Percentiles rank a stretch among this genome's conserved stretches.
These are phyloP conservation scores for Chimonanthus praecox DNA, from an alignment of 164 flowering plant genomes.

Conservation along the genomic window DNA sequence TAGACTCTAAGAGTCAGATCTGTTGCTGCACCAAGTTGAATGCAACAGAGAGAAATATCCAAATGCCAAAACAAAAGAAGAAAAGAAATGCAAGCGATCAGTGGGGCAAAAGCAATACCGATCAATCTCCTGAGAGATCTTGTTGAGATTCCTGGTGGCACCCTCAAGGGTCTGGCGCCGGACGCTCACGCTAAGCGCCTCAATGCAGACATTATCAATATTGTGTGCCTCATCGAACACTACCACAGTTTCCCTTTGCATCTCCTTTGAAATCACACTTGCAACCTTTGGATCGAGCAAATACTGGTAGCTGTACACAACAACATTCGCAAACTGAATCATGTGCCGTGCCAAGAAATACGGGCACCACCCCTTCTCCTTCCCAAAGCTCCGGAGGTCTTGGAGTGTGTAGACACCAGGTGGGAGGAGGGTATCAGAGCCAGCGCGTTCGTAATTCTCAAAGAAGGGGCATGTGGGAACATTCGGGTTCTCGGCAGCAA, in stretches of 20 bases:
- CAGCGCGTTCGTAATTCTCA: constrained; percentile 70
- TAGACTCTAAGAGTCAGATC: neutral
- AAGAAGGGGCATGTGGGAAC: constrained; percentile 60
- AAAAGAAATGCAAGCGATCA: neutral
- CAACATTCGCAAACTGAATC: constrained; percentile 91
- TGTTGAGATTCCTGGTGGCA: constrained; percentile 74
- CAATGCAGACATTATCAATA: constrained; percentile 98
- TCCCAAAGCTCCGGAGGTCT: constrained; percentile 80
- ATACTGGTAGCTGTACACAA: constrained; percentile 96
- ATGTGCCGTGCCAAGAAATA: constrained; percentile 87
- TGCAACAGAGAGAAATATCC: neutral
- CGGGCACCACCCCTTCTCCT: constrained; percentile 93
- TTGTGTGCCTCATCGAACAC: constrained; percentile 99
- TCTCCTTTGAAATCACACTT: constrained; percentile 87
- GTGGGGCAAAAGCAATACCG: constrained; percentile 36
- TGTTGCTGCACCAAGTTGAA: neutral
- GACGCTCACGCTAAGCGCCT: constrained; percentile 95
- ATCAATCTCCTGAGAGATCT: constrained; percentile 75
- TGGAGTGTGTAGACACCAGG: constrained; percentile 87
- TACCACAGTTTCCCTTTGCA: constrained; percentile 94
- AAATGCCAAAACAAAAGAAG: neutral
- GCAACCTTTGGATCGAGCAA: constrained; percentile 99
- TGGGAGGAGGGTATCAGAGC: constrained; percentile 57
- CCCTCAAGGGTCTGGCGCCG: constrained; percentile 93
- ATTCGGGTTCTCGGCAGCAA: constrained; percentile 61